These are phyloP conservation scores for Aspergillus fischeri DNA, from an alignment of 2,329 filamentous ascomycete genomes.

Conservation along the genomic window DNA sequence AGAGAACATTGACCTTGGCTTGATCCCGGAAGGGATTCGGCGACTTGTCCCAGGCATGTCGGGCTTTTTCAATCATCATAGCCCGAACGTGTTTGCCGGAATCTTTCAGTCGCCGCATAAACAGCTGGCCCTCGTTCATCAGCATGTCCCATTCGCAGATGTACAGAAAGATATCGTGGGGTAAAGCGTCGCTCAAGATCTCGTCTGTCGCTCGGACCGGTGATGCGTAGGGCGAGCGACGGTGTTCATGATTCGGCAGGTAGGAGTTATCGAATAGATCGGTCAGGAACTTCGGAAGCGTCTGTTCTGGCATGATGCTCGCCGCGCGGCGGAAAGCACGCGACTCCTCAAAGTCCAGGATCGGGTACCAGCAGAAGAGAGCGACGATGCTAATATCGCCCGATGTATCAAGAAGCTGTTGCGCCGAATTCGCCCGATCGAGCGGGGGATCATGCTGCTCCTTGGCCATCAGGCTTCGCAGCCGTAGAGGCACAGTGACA, in stretches of 20 bases:
- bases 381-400: constrained; percentile 49
- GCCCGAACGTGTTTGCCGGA: constrained; percentile 43
- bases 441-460: constrained; percentile 22
- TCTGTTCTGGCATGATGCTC: constrained; percentile 49
- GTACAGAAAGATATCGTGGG: constrained; percentile 58
- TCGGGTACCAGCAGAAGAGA: constrained; percentile 60
- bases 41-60: constrained; percentile 48
- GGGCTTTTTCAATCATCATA: constrained; percentile 44
- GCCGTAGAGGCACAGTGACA: constrained; percentile 57
- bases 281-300: constrained; percentile 46
- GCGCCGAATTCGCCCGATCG: constrained; percentile 29
- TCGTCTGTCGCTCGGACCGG: constrained; percentile 54
- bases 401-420: constrained; percentile 34
- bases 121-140: constrained; percentile 53
- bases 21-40: constrained; percentile 47
- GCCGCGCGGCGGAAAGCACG: constrained; percentile 56
- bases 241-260: constrained; percentile 44
- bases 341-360: constrained; percentile 58
- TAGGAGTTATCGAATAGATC: constrained; percentile 48
- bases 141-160: constrained; percentile 66
- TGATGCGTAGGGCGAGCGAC: constrained; percentile 56
- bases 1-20: constrained; percentile 38
- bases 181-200: constrained; percentile 51
- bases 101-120: constrained; percentile 38
- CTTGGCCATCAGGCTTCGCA: constrained; percentile 41